Base-by-base conservation (phyloP, 345 rosid species). In the Toxicodendron radicans region DNA sequence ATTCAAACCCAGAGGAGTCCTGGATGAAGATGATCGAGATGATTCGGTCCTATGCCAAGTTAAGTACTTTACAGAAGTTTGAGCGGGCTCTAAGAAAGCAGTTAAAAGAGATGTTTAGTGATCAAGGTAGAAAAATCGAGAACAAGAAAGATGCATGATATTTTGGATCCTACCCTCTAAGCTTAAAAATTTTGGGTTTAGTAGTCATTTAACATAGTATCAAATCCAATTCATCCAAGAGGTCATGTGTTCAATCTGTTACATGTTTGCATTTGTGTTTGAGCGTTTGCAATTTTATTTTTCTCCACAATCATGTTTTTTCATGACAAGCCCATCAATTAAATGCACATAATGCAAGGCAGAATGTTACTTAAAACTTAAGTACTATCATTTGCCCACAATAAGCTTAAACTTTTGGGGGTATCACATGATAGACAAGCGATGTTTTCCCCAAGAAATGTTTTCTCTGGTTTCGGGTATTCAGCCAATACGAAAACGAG, bases 21-120 rank as follows among this genome's bases (percentile, higher is more conserved):
- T 82, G 11, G 96, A 90, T 27, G 98, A 86, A 75, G 91, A 84
- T 73, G 98, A 93, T 70, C 84, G 90, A 62, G 94, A 89, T 0
- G 99, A 93, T 77, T 83, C 81, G 16, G 97, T 95, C 85, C 98
- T 87, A 79, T 91, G 93, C 99, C 99, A 95, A 70, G 97, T 91
- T 70, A 95, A 78, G 84, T 85, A 95, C 80, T 91, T 91, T 53
- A 78, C 58, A 3, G 74, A 73, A 82, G 83, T 82, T 84, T 89
- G 91, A 45, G 89, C 87, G 45, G 92, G 92, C 82, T 93, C 96
- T 95, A 80, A 58, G 64, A 51, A 83, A 73, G 74, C 56, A 82
- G 46, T 18, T 12, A 45, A 71, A 51, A 64, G 49, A 72, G 60
- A 73, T 72, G 72, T 66, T 84, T 53, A 86, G 76, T 35, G 58